Evolutionary conservation across 495 filamentous ascomycete species (phyloP), one percentile per base, ranked within the genome.

Genomic region (Hypoxylon trugodes): DNA sequence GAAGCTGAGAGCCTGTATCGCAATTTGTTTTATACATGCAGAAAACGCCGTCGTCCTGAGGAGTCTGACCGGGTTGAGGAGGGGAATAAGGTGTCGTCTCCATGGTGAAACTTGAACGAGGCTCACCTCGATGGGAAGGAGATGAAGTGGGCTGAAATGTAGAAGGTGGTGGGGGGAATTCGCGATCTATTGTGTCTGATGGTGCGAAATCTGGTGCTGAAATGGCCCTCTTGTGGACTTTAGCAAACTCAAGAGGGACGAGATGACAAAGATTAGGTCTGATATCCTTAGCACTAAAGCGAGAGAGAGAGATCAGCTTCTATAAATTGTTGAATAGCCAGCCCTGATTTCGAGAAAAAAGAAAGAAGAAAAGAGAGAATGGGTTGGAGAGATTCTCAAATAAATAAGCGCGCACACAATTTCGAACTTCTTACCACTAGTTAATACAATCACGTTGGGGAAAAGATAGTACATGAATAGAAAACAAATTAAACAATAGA

Each of bases 1-100:
- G 84, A 15, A 77, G 74, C 6, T 74, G 75, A 9, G 79, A 79
- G 10, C 74, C 76, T 0, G 83, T 85, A n/a, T 78, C 73, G 64
- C 85, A 87, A 45, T 77, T 65, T 0, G 47, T 48, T 35, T 72
- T 67, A 51, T 75, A 76, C 71, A 77, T 69, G 45, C 77, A 79
- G 6, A 30, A 35, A 38, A 48, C 43, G 9, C 28, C 25, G 10
- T 54, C 52, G 40, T 54, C n/a, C 60, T 59, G 26, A 33, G 69
- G 37, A 64, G 61, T 7, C 57, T 65, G 19, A 40, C 24, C 19
- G 35, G 30, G 13, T 18, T 58, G 36, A 2, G 60, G 69, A 16
- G 55, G 33, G 12, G 65, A 60, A 48, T 65, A 69, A 3, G 73
- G 61, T 8, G 56, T 46, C 4, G 65, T 54, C 13, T 56, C 55